Evolutionary conservation across 208 protist genomes (phyloP).

Genomic region (Crithidia acanthocephali): DNA sequence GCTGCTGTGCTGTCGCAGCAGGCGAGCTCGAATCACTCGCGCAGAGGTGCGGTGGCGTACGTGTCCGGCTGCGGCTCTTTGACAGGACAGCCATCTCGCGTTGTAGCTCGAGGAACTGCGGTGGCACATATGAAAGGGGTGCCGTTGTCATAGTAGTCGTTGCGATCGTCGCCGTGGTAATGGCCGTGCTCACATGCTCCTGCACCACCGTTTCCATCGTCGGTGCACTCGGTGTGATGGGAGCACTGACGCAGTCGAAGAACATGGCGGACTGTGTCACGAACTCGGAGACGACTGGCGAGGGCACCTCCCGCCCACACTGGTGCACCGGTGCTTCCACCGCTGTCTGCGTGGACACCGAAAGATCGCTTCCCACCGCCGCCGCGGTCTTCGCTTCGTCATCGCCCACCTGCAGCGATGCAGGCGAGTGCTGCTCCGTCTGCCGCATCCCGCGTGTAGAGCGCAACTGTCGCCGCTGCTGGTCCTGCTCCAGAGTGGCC

Average conservation of each 20-base stretch:
- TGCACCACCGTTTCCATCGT: not conserved
- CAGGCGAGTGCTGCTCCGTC: not conserved
- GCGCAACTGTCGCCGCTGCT: slow-evolving; percentile 12
- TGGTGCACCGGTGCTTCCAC: not conserved
- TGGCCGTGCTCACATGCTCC: not conserved
- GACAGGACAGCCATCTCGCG: slow-evolving; percentile 46
- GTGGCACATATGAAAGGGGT: slow-evolving; percentile 36
- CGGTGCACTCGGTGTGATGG: slow-evolving; percentile 35
- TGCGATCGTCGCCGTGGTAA: not conserved
- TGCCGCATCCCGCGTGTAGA: slow-evolving; percentile 12
- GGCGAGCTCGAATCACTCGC: slow-evolving; percentile 8
- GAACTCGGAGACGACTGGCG: slow-evolving; percentile 27
- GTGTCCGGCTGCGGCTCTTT: slow-evolving; percentile 34
- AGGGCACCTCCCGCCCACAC: not conserved
- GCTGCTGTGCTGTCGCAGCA: not conserved
- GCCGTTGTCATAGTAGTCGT: slow-evolving; percentile 6
- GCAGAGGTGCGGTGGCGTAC: slow-evolving; percentile 16
- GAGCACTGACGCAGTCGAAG: slow-evolving; percentile 57
- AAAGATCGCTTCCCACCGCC: not conserved
- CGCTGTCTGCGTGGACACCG: not conserved
- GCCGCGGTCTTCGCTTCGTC: not conserved
- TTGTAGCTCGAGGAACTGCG: slow-evolving; percentile 52
- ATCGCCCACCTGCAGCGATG: no score
- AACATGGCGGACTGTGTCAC: slow-evolving; percentile 44
- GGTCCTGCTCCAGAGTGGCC: slow-evolving; percentile 20